phyloP scores from a whole-genome alignment of 306 rosid genomes.

The cucumber (Cucumis sativus) region Cucumber_9930_V3 NC_026656.2:20659001-20659500 shows the following conservation, averaged over 20 bases:
- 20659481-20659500: constrained; percentile 90
- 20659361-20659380: background rate
- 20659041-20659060: constrained; percentile 37
- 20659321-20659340: constrained; percentile 55
- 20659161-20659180: constrained; percentile 19
- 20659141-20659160: constrained; percentile 26
- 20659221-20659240: constrained; percentile 38
- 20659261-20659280: constrained; percentile 37
- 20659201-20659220: constrained; percentile 33
- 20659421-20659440: background rate
- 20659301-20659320: constrained; percentile 41
- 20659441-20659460: constrained; percentile 54
- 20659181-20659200: constrained; percentile 24
- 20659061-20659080: constrained; percentile 27
- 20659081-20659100: constrained; percentile 49
- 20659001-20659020: constrained; percentile 43
- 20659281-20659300: constrained; percentile 39
- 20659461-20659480: constrained; percentile 90
- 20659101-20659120: constrained; percentile 22
- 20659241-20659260: constrained; percentile 38
- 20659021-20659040: constrained; percentile 40
- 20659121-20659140: constrained; percentile 29
- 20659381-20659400: background rate
- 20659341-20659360: constrained; percentile 65
- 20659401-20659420: background rate